Evolutionary conservation across 495 filamentous ascomycete genomes (phyloP).

Genomic region (Oleoguttula mirabilis): DNA sequence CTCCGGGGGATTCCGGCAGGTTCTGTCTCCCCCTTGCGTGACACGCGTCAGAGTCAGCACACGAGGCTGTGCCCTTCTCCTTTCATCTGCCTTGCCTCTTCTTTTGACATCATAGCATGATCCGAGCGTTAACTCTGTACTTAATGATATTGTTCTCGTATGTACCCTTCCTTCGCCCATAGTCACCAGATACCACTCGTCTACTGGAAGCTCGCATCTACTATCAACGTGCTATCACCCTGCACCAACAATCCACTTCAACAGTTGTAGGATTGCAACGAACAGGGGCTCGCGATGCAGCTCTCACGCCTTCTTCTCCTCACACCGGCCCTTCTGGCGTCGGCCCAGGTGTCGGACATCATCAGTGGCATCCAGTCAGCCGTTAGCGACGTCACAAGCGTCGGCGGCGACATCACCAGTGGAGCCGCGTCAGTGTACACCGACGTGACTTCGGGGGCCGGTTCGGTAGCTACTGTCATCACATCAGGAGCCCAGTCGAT

Average conservation of each 20-base stretch:
- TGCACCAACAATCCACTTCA: background rate
- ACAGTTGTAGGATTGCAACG: background rate
- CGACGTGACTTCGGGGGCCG: background rate
- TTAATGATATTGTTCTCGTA: too few species aligned
- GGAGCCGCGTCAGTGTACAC: background rate
- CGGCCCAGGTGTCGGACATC: conserved; percentile 1
- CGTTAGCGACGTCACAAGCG: background rate
- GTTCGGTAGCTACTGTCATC: background rate
- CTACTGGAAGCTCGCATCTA: too few species aligned
- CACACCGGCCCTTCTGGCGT: conserved; percentile 2
- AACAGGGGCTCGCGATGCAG: conserved; percentile 1
- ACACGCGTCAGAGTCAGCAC: too few species aligned
- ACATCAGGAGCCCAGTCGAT: background rate
- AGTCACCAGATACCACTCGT: too few species aligned
- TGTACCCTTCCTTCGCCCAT: too few species aligned
- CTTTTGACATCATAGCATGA: too few species aligned
- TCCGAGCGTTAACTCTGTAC: too few species aligned
- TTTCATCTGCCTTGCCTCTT: too few species aligned
- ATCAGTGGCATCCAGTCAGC: background rate
- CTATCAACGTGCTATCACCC: background rate
- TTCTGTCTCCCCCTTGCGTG: too few species aligned
- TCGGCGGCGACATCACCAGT: conserved; percentile 3
- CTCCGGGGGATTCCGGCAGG: too few species aligned
- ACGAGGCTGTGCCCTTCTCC: too few species aligned
- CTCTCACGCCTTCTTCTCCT: conserved; percentile 1